A percentile compares a stretch with the other conserved stretches of the same genome.
Conservation (phyloP, 2,329 filamentous ascomycete species). For the Colletotrichum liriopes region DNA sequence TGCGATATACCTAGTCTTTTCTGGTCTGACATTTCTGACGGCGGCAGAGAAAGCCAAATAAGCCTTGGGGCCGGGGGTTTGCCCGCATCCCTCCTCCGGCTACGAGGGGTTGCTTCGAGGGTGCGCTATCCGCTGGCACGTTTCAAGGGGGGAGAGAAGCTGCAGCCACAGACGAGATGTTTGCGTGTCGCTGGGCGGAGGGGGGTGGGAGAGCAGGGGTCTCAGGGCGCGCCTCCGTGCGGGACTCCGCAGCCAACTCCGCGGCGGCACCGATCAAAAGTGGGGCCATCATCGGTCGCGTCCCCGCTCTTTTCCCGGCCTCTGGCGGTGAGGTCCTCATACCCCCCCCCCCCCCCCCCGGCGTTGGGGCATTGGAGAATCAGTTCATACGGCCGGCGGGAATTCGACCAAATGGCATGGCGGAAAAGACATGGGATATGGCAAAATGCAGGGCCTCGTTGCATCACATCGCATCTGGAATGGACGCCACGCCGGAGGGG, state of each 20-base stretch:
- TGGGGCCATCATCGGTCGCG: background rate
- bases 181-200: slow-evolving; percentile 8
- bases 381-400: background rate
- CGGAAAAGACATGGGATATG: background rate
- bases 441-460: background rate
- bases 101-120: background rate
- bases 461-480: background rate
- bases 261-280: slow-evolving; percentile 16
- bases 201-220: background rate
- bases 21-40: slow-evolving; percentile 15
- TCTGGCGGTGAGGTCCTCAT: background rate
- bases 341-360: background rate
- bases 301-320: background rate
- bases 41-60: background rate
- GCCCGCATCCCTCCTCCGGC: background rate
- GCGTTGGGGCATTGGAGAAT: background rate
- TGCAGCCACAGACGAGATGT: slow-evolving; percentile 2
- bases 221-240: background rate
- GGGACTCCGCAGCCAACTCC: slow-evolving; percentile 22
- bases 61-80: background rate
- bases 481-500: background rate
- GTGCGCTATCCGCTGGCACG: background rate
- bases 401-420: background rate
- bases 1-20: background rate
- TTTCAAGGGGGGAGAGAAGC: background rate